These are phyloP conservation scores for Candida awuae DNA, from an alignment of 805 yeast genomes.

Conservation along the genomic window DNA sequence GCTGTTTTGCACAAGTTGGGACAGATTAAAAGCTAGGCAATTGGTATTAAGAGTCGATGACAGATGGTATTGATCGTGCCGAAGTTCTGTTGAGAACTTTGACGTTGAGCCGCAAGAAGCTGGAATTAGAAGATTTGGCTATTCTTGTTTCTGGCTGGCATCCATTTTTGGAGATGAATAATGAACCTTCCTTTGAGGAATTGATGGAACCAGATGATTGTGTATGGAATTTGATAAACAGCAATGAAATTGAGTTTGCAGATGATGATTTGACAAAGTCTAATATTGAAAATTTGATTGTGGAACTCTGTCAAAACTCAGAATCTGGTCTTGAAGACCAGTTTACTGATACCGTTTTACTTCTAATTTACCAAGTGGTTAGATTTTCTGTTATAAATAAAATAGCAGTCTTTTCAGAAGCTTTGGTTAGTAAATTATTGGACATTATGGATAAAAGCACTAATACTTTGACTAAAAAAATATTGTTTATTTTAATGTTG, in stretches of 20 bases:
- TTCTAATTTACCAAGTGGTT: constrained; percentile 13
- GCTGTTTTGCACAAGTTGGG: no score
- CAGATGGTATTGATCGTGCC: background rate
- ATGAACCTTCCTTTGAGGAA: background rate
- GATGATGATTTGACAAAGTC: background rate
- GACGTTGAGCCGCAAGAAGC: background rate
- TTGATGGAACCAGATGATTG: background rate
- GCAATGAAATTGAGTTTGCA: background rate
- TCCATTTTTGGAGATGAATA: background rate
- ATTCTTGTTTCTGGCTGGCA: background rate
- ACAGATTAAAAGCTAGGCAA: no score
- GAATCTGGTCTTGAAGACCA: background rate
- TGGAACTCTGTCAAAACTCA: no score
- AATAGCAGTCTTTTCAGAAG: constrained; percentile 12
- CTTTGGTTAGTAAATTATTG: constrained; percentile 10
- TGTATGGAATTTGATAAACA: background rate
- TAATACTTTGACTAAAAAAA: background rate
- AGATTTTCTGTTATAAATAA: constrained; percentile 19
- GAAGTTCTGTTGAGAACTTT: background rate
- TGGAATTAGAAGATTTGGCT: background rate
- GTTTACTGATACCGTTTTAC: constrained; percentile 2
- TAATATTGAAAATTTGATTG: background rate
- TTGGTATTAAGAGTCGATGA: no score
- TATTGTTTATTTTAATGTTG: background rate
- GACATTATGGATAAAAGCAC: background rate